phyloP scores from a whole-genome alignment of 2,329 filamentous ascomycete genomes.

The Chalaropsis thielavioides region DNA sequence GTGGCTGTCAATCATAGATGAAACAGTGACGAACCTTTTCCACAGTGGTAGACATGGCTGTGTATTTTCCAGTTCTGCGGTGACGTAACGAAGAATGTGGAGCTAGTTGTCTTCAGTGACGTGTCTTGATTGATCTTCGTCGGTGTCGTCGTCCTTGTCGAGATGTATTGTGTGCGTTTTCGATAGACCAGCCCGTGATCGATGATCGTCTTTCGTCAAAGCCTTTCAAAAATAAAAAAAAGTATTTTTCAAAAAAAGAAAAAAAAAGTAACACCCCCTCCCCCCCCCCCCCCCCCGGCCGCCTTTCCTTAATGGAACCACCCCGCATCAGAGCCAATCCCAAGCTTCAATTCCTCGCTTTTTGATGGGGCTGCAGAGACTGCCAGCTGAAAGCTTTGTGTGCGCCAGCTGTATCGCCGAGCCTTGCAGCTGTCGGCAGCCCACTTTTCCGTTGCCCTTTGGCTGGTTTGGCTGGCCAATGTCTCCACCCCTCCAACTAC shows the following conservation, averaged over 20 bases:
- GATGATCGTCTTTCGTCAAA: not conserved
- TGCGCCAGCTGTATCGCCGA: not conserved
- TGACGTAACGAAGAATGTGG: not conserved
- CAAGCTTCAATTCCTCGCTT: not conserved
- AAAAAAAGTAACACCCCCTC: not conserved
- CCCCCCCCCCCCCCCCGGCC: no score
- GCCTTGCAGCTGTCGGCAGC: not conserved
- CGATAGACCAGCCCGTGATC: not conserved
- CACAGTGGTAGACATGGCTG: constrained; percentile 79
- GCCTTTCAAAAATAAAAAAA: no score
- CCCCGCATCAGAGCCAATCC: constrained; percentile 4
- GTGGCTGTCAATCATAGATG: constrained; percentile 22
- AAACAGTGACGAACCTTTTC: constrained; percentile 53
- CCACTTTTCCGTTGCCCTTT: not conserved
- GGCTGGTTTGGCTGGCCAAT: no score
- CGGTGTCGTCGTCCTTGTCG: not conserved
- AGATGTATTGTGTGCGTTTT: not conserved
- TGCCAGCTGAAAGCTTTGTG: not conserved
- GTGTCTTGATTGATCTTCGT: not conserved
- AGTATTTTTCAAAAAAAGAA: not conserved
- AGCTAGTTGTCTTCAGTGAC: not conserved
- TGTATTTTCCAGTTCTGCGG: not conserved
- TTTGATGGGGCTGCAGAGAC: not conserved
- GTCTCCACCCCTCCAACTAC: not conserved
- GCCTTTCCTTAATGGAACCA: not conserved